phyloP scores from a whole-genome alignment of 2,329 filamentous ascomycete genomes.

The Xylariomycetidae sp. region DNA sequence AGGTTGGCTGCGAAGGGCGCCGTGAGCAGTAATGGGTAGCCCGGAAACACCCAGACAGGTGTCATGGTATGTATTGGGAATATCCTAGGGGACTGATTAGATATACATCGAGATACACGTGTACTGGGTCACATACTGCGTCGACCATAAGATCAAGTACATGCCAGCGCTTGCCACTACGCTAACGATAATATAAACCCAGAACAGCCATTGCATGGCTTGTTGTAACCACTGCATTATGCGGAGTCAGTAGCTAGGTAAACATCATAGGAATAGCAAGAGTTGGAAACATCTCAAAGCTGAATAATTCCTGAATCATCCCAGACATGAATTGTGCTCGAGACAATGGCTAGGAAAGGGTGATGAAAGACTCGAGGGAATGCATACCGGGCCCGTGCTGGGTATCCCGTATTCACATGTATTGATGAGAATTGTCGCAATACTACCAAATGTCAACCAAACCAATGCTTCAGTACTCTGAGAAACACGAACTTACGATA shows the following conservation, averaged over 20 bases:
- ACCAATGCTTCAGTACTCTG: no score
- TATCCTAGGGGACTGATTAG: constrained; percentile 32
- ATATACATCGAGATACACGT: neutral
- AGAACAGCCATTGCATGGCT: constrained; percentile 64
- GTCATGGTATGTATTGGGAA: constrained; percentile 78
- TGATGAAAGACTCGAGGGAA: no score
- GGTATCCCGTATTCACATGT: constrained; percentile 70
- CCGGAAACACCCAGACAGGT: constrained; percentile 82
- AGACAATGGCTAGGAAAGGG: no score
- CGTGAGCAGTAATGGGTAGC: constrained; percentile 73
- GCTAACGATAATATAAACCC: constrained; percentile 68
- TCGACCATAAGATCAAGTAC: constrained; percentile 69
- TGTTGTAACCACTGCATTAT: constrained; percentile 60
- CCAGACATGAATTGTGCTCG: no score
- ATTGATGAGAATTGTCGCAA: constrained; percentile 74
- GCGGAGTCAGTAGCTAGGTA: no score
- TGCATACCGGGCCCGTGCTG: constrained; percentile 50
- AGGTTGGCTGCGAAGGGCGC: constrained; percentile 66
- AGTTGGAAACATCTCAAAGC: no score
- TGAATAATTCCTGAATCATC: no score
- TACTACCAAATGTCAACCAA: constrained; percentile 45
- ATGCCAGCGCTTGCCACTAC: constrained; percentile 63
- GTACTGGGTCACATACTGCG: constrained; percentile 34
- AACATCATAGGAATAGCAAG: no score
- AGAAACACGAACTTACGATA: no score